Conservation (phyloP, 2,329 filamentous ascomycete genomes). For the Kalaharituber pfeilii region DNA sequence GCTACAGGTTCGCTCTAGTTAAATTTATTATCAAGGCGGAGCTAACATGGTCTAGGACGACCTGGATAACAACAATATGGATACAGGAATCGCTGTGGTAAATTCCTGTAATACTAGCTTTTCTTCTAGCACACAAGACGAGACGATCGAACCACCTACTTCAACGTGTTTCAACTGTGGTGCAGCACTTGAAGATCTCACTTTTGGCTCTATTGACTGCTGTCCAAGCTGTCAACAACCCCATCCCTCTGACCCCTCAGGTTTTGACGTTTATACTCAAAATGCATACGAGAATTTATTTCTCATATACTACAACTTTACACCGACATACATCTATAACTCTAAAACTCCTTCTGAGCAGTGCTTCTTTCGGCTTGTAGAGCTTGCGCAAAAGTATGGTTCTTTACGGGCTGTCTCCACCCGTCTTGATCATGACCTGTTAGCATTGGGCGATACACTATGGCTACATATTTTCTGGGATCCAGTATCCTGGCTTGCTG, state of each 20-base stretch:
- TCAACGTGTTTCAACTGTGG: not conserved
- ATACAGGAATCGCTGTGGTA: not conserved
- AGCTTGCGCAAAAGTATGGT: not conserved
- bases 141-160: not conserved
- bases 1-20: not conserved
- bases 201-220: not conserved
- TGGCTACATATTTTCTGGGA: not conserved
- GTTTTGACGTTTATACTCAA: not conserved
- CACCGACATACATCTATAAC: not conserved
- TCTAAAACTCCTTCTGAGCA: not conserved
- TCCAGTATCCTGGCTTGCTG: not conserved
- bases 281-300: not conserved
- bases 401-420: not conserved
- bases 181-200: not conserved
- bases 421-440: not conserved
- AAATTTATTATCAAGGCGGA: not conserved
- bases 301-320: slow-evolving; percentile 2
- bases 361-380: not conserved
- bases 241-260: not conserved
- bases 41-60: not conserved
- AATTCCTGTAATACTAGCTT: not conserved
- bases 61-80: not conserved
- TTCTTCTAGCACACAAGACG: not conserved
- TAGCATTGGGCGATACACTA: not conserved
- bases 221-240: not conserved